phyloP scores from a whole-genome alignment of 164 flowering plant species.

The Pachysandra terminalis region DNA sequence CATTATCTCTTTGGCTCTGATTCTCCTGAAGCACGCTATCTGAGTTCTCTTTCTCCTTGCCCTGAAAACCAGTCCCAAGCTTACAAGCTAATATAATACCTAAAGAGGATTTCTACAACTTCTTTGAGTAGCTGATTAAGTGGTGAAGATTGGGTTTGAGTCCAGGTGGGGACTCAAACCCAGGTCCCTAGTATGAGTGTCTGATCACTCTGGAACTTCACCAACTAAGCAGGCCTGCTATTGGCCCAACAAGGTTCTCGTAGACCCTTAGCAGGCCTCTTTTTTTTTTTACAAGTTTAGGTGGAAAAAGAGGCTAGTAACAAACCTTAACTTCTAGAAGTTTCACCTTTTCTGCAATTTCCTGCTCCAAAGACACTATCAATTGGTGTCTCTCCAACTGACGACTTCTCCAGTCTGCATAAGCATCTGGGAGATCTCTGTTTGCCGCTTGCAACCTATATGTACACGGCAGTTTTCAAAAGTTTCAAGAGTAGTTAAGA shows the following conservation, averaged over 20 bases:
- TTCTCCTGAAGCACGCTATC: slow-evolving; percentile 20
- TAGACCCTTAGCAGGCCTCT: background rate
- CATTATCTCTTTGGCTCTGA: slow-evolving; percentile 20
- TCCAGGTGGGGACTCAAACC: too few species aligned
- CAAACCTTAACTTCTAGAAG: slow-evolving; percentile 37
- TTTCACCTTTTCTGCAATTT: slow-evolving; percentile 39
- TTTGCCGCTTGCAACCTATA: slow-evolving; percentile 61
- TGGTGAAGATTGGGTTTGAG: too few species aligned
- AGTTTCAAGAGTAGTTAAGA: background rate
- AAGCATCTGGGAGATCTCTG: slow-evolving; percentile 55
- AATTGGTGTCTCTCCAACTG: slow-evolving; percentile 31
- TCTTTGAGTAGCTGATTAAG: too few species aligned
- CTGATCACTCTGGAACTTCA: too few species aligned
- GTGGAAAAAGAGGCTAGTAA: background rate
- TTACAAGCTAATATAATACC: background rate
- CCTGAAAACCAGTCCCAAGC: slow-evolving; percentile 28
- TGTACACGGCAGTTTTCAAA: background rate
- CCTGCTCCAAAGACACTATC: slow-evolving; percentile 42
- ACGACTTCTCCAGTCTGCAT: slow-evolving; percentile 42
- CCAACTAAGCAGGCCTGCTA: too few species aligned
- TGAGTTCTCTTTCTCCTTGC: slow-evolving; percentile 27
- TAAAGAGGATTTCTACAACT: background rate
- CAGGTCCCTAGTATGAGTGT: too few species aligned
- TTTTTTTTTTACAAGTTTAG: background rate
- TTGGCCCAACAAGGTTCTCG: background rate